Evolutionary conservation across 176 grass and related monocot species (phyloP).

Genomic region (Aegilops sharonensis): DNA sequence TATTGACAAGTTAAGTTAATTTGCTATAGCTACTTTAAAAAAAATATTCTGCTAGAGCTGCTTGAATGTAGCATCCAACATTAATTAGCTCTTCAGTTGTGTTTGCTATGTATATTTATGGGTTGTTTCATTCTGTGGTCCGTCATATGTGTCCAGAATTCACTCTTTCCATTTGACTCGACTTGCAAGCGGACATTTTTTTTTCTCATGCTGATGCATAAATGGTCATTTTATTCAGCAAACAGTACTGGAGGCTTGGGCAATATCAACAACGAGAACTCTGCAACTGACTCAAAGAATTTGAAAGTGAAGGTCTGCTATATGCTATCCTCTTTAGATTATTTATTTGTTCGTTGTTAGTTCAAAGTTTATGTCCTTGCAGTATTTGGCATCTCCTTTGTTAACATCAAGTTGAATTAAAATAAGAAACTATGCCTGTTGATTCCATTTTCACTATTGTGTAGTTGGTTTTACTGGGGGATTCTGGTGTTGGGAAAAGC

Average conservation of each 20-base stretch:
- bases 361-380: background rate
- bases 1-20: background rate
- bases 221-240: slow-evolving; percentile 28
- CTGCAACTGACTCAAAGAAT: slow-evolving; percentile 52
- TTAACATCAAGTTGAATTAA: slow-evolving; percentile 18
- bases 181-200: background rate
- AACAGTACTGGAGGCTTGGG: slow-evolving; percentile 49
- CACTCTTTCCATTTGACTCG: slow-evolving; percentile 1
- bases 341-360: background rate
- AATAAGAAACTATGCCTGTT: background rate
- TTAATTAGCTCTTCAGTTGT: background rate
- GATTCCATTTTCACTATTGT: slow-evolving; percentile 13
- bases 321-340: background rate
- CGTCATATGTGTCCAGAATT: background rate
- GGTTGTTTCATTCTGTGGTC: background rate
- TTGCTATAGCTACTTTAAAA: background rate
- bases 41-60: background rate
- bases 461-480: slow-evolving; percentile 80
- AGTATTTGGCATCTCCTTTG: background rate
- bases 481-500: slow-evolving; percentile 87
- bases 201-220: background rate
- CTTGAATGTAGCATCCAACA: background rate
- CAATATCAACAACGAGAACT: slow-evolving; percentile 49
- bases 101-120: slow-evolving; percentile 13
- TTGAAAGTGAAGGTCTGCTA: slow-evolving; percentile 70